phyloP scores from a whole-genome alignment of 2,329 filamentous ascomycete species.

The Trichoderma sp. region DNA sequence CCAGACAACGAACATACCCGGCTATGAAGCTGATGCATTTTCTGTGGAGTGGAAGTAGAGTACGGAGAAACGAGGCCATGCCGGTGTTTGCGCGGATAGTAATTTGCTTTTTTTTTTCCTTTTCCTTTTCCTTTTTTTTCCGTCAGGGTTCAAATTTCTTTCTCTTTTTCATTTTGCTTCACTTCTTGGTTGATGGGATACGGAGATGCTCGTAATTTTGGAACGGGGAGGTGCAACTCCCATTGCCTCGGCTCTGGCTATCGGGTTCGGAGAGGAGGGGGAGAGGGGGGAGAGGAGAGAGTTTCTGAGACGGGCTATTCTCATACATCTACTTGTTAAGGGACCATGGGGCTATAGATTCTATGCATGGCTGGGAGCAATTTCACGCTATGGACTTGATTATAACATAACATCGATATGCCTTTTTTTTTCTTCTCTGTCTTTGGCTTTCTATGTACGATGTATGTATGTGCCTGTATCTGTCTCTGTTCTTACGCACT shows the following conservation, averaged over 20 bases:
- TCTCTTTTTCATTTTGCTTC: conserved; percentile 1
- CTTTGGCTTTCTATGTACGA: background rate
- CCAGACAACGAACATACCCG: conserved; percentile 29
- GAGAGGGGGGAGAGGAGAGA: conserved; percentile 3
- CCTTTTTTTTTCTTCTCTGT: background rate
- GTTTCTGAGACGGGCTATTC: conserved; percentile 7
- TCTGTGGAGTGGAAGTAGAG: conserved; percentile 29
- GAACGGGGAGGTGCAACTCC: background rate
- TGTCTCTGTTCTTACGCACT: background rate
- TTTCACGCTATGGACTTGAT: conserved; percentile 21
- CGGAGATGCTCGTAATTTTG: background rate
- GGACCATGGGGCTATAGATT: conserved; percentile 26
- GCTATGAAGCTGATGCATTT: conserved; percentile 23
- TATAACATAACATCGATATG: conserved; percentile 2
- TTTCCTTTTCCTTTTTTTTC: background rate
- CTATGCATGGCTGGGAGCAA: conserved; percentile 27
- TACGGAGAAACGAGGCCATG: conserved; percentile 29
- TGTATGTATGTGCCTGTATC: background rate
- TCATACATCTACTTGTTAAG: conserved; percentile 12
- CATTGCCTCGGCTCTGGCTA: conserved; percentile 16
- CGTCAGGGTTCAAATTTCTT: conserved; percentile 10
- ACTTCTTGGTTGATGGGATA: conserved; percentile 15
- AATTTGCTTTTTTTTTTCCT: background rate
- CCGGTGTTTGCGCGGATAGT: conserved; percentile 29
- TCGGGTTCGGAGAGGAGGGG: conserved; percentile 7